Evolutionary conservation across 257 asterid genomes (phyloP).

Genomic region (Verbascum thapsus): DNA sequence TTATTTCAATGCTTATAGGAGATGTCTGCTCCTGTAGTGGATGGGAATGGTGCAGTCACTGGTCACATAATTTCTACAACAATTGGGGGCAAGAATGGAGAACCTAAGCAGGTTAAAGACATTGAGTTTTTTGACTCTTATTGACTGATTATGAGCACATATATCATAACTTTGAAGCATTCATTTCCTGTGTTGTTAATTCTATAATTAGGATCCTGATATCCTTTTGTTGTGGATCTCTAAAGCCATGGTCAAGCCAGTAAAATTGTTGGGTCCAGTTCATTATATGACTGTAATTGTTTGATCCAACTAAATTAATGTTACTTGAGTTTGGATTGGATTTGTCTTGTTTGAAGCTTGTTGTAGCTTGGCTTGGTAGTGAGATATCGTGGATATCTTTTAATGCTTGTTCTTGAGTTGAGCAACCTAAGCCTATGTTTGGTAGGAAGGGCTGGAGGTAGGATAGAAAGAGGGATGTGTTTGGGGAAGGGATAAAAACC

Average conservation of each 20-base stretch:
- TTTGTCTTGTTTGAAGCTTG: slow-evolving; percentile 18
- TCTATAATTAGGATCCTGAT: neutral
- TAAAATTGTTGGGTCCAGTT: neutral
- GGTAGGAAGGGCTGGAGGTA: neutral
- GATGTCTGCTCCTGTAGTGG: slow-evolving; percentile 75
- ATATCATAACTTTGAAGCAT: neutral
- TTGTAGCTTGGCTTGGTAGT: slow-evolving; percentile 6
- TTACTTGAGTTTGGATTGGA: slow-evolving; percentile 8
- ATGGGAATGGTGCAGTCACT: slow-evolving; percentile 70
- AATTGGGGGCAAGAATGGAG: slow-evolving; percentile 95
- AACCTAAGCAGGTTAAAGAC: slow-evolving; percentile 78
- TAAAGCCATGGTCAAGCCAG: neutral
- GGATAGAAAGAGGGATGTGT: slow-evolving; percentile 4
- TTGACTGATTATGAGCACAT: slow-evolving; percentile 3
- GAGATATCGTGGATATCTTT: slow-evolving; percentile 19
- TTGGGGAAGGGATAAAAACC: slow-evolving; percentile 5
- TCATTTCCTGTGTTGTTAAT: neutral
- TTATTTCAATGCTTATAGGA: slow-evolving; percentile 47
- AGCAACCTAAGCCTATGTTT: slow-evolving; percentile 30
- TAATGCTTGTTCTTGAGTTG: slow-evolving; percentile 19
- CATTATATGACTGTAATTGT: neutral
- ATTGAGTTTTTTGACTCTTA: slow-evolving; percentile 11
- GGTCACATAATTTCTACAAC: slow-evolving; percentile 93
- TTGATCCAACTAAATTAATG: slow-evolving; percentile 5
- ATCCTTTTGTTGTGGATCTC: neutral